Percentiles rank a stretch among this genome's conserved stretches.
These are phyloP conservation scores for Claviceps digitariae DNA, from an alignment of 2,329 filamentous ascomycete genomes.

Conservation along the genomic window DNA sequence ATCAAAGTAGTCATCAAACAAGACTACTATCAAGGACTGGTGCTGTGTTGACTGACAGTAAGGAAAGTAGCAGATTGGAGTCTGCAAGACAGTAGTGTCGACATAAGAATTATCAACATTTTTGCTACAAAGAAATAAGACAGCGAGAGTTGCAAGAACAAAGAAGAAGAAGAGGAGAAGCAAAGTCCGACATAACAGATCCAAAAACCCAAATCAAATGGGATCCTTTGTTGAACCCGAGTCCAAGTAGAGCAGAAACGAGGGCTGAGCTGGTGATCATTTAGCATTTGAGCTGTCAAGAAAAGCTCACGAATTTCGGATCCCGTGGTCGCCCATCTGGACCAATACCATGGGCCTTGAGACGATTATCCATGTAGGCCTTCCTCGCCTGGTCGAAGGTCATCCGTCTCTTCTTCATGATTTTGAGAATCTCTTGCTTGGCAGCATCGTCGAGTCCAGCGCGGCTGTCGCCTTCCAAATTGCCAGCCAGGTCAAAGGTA, in stretches of 20 bases:
- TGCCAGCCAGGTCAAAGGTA: slow-evolving; percentile 71
- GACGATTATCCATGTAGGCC: slow-evolving; percentile 72
- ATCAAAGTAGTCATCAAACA: neutral
- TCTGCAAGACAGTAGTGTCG: neutral
- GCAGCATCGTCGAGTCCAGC: slow-evolving; percentile 67
- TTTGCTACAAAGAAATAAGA: neutral
- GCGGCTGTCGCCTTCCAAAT: slow-evolving; percentile 69
- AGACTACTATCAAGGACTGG: neutral
- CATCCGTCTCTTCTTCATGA: slow-evolving; percentile 79
- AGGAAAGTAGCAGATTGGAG: neutral
- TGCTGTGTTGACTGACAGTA: no score
- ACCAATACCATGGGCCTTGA: slow-evolving; percentile 78
- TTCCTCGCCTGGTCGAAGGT: slow-evolving; percentile 84
- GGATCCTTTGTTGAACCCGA: neutral
- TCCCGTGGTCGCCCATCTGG: slow-evolving; percentile 78
- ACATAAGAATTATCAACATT: neutral
- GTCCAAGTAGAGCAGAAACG: neutral
- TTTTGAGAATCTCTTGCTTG: slow-evolving; percentile 70
- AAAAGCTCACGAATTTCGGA: slow-evolving; percentile 91
- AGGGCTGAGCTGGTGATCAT: neutral
- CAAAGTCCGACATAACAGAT: neutral
- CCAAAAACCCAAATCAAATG: neutral
- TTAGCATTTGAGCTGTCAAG: slow-evolving; percentile 12
- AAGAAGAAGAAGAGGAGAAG: neutral
- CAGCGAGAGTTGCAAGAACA: neutral